Evolutionary conservation across 2,329 filamentous ascomycete species (phyloP).

Genomic region (Aspergillus pseudoviridinutans): DNA sequence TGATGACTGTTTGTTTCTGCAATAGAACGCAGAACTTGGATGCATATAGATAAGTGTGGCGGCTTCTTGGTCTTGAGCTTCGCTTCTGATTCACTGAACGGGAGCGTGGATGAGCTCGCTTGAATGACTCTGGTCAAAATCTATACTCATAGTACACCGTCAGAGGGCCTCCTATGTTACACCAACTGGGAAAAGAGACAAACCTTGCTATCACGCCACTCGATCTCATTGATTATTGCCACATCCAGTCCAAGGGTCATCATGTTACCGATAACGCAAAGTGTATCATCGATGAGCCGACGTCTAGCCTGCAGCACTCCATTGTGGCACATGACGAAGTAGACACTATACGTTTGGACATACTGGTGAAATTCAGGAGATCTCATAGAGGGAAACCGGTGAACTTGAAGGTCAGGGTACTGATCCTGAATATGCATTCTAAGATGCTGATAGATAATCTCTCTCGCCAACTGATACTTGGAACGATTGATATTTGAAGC

Average conservation of each 20-base stretch:
- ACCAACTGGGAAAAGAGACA: background rate
- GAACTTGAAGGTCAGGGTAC: slow-evolving; percentile 32
- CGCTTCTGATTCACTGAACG: background rate
- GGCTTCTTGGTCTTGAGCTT: background rate
- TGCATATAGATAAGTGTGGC: background rate
- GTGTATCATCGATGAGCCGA: background rate
- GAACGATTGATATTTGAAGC: slow-evolving; percentile 25
- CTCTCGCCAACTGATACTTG: slow-evolving; percentile 60
- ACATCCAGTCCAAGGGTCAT: slow-evolving; percentile 54
- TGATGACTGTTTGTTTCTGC: background rate
- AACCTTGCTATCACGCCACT: slow-evolving; percentile 61
- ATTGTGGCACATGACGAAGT: slow-evolving; percentile 66
- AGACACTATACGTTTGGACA: slow-evolving; percentile 50
- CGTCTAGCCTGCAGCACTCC: slow-evolving; percentile 34
- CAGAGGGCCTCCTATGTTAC: background rate
- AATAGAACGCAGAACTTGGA: background rate
- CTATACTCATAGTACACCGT: background rate
- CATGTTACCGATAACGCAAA: slow-evolving; percentile 49
- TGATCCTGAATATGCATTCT: slow-evolving; percentile 36
- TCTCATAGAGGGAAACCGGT: background rate
- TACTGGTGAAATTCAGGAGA: slow-evolving; percentile 53
- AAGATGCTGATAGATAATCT: slow-evolving; percentile 62
- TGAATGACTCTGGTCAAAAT: background rate
- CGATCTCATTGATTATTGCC: slow-evolving; percentile 59
- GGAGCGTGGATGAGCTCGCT: background rate